Conservation (phyloP, 129 eudicot species). For the Deinandra increscens region DNA sequence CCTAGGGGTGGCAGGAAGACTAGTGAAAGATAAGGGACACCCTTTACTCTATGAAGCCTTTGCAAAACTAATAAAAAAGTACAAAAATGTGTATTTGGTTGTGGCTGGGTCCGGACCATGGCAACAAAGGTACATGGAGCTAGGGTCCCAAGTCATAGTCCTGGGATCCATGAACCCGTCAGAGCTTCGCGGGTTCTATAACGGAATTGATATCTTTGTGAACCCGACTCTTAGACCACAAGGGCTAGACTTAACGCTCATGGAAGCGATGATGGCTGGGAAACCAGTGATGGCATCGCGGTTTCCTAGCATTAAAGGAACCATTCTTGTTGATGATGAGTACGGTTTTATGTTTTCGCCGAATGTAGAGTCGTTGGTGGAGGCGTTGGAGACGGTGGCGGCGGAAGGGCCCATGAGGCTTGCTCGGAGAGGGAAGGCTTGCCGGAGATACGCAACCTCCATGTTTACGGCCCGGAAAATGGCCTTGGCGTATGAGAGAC, state of each 20-base stretch:
- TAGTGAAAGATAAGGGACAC: constrained; percentile 94
- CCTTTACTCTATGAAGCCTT: constrained; percentile 76
- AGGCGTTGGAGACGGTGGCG: constrained; percentile 60
- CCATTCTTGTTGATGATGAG: constrained; percentile 66
- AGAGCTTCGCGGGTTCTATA: constrained; percentile 69
- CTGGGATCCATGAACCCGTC: constrained; percentile 77
- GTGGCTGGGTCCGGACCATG: constrained; percentile 97
- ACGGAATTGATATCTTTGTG: constrained; percentile 81
- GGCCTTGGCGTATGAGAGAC: constrained; percentile 91
- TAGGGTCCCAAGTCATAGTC: constrained; percentile 77
- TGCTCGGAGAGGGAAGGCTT: constrained; percentile 72
- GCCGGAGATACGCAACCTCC: constrained; percentile 56
- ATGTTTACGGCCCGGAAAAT: constrained; percentile 91
- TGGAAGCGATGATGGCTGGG: constrained; percentile 99
- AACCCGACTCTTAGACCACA: constrained; percentile 93
- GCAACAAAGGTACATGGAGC: constrained; percentile 63
- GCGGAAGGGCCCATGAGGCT: constrained; percentile 69
- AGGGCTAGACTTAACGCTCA: constrained; percentile 89
- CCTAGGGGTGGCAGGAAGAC: constrained; percentile 88
- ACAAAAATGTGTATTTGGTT: constrained; percentile 55
- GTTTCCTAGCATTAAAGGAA: constrained; percentile 89
- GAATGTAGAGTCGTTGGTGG: constrained; percentile 62
- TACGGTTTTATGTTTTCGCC: constrained; percentile 92
- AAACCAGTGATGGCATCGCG: constrained; percentile 90
- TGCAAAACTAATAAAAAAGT: constrained; percentile 39